phyloP scores from a whole-genome alignment of 1,139 yeast genomes.

The Arxiozyma bovina region DNA sequence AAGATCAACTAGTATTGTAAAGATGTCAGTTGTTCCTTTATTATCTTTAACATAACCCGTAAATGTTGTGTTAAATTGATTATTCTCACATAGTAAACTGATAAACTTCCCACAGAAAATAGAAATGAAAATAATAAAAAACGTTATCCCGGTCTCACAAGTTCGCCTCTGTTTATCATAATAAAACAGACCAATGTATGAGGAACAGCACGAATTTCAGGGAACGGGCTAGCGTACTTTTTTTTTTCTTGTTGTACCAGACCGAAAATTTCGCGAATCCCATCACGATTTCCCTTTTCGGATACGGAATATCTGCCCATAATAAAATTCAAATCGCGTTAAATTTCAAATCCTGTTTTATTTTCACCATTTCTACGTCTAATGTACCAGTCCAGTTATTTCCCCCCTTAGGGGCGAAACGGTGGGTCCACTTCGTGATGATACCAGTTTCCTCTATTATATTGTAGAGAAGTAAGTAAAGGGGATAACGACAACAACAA shows the following conservation, averaged over 20 bases:
- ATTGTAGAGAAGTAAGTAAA: neutral
- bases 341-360: constrained; percentile 44
- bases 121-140: too few species aligned
- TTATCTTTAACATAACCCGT: neutral
- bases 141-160: neutral
- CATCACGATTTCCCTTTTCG: constrained; percentile 40
- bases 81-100: neutral
- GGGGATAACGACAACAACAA: neutral
- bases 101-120: neutral
- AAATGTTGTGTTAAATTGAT: neutral
- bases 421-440: neutral
- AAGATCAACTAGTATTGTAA: too few species aligned
- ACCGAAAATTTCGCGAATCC: constrained; percentile 33
- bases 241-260: neutral
- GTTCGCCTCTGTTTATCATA: neutral
- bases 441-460: neutral
- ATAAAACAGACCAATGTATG: constrained; percentile 4
- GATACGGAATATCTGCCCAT: constrained; percentile 42
- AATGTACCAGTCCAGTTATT: constrained; percentile 24
- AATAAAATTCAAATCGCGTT: constrained; percentile 48
- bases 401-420: constrained; percentile 21
- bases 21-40: neutral
- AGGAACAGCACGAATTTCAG: constrained; percentile 7
- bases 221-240: constrained; percentile 34
- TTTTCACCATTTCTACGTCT: constrained; percentile 17